Conservation (phyloP, 2,329 filamentous ascomycete genomes). For the Phoma sp. region DNA sequence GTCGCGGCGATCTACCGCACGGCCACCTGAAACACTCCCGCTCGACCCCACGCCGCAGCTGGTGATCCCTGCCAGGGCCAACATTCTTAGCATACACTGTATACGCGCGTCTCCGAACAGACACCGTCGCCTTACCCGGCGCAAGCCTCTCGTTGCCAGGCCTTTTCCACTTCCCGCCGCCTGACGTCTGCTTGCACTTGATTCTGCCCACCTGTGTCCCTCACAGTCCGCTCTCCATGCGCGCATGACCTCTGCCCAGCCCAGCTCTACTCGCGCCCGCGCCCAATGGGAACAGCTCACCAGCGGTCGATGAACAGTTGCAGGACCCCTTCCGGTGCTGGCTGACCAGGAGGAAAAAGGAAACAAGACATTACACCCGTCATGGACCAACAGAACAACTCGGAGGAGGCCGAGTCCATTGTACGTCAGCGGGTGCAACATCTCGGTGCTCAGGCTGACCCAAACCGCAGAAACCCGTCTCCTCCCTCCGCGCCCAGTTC, state of each 20-base stretch:
- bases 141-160: neutral
- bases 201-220: neutral
- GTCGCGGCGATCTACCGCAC: neutral
- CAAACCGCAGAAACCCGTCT: conserved; percentile 72
- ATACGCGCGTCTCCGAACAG: conserved; percentile 28
- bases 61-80: conserved; percentile 21
- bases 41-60: conserved; percentile 29
- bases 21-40: conserved; percentile 33
- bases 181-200: neutral
- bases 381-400: conserved; percentile 46
- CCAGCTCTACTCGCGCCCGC: conserved; percentile 20
- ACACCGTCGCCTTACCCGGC: neutral
- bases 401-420: conserved; percentile 74
- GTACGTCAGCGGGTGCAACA: conserved; percentile 54
- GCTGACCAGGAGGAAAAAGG: conserved; percentile 36
- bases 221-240: conserved; percentile 7
- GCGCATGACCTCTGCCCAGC: conserved; percentile 26
- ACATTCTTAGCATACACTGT: conserved; percentile 35
- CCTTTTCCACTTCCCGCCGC: neutral
- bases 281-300: conserved; percentile 40
- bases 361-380: conserved; percentile 6
- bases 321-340: conserved; percentile 39
- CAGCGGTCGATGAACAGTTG: conserved; percentile 42
- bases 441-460: conserved; percentile 22
- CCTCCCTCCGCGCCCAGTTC: conserved; percentile 79